Percentiles rank a stretch among this genome's conserved stretches.
phyloP scores from a whole-genome alignment of 2,329 filamentous ascomycete species.

The Neofusicoccum parvum region DNA sequence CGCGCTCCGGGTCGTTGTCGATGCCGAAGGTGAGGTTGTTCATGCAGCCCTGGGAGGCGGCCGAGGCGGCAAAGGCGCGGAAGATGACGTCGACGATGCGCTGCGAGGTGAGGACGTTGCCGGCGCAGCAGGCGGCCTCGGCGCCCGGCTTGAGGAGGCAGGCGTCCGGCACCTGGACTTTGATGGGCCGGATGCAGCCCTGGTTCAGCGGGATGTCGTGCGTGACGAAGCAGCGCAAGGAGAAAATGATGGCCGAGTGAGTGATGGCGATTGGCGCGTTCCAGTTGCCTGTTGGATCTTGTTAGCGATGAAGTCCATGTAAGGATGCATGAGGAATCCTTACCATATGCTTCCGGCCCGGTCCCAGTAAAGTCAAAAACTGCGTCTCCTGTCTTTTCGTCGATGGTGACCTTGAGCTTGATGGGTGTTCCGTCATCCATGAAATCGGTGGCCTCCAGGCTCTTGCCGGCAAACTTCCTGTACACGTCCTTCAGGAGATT shows the following conservation, averaged over 20 bases:
- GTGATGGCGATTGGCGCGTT: constrained; percentile 45
- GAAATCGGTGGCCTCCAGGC: constrained; percentile 33
- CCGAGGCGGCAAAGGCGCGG: constrained; percentile 34
- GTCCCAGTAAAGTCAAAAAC: constrained; percentile 47
- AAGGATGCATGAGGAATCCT: constrained; percentile 32
- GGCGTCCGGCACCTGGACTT: constrained; percentile 30
- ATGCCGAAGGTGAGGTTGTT: constrained; percentile 40
- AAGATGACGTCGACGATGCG: constrained; percentile 37
- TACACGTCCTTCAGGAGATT: constrained; percentile 7
- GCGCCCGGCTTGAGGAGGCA: constrained; percentile 33
- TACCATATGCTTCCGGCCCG: constrained; percentile 24
- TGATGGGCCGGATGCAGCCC: constrained; percentile 34
- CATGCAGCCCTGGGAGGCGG: constrained; percentile 34
- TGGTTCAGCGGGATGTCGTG: constrained; percentile 38
- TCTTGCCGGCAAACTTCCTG: neutral
- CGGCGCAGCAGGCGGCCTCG: constrained; percentile 33
- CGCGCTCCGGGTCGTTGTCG: constrained; percentile 25
- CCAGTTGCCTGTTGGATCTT: too few species aligned
- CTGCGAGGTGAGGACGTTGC: constrained; percentile 35
- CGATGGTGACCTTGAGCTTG: constrained; percentile 37
- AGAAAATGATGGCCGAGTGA: constrained; percentile 36
- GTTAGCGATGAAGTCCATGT: too few species aligned
- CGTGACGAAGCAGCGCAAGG: constrained; percentile 33
- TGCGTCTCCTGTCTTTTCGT: constrained; percentile 33
- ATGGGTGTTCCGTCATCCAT: constrained; percentile 47